A percentile compares a stretch with the other conserved stretches of the same genome.
phyloP scores from a whole-genome alignment of 345 rosid genomes.

The Boechera retrofracta region DNA sequence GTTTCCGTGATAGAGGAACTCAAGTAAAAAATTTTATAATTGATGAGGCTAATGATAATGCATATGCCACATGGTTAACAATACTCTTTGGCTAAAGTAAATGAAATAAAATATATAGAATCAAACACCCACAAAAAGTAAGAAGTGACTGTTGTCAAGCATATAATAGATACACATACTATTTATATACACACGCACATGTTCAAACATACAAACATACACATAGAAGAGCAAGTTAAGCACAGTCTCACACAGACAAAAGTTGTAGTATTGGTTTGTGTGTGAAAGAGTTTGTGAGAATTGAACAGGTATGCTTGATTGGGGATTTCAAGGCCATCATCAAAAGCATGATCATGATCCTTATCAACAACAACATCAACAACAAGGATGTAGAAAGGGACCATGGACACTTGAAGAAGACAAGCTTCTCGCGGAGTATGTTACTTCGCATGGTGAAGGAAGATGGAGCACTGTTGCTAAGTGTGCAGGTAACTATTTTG shows the following conservation, averaged over 20 bases:
- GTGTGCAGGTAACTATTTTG: conserved; percentile 55
- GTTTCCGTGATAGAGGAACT: conserved; percentile 40
- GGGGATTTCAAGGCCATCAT: conserved; percentile 50
- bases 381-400: conserved; percentile 72
- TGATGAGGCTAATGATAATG: conserved; percentile 13
- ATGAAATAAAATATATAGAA: conserved; percentile 19
- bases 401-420: conserved; percentile 94
- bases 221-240: conserved; percentile 26
- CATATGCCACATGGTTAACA: conserved; percentile 32
- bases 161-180: conserved; percentile 17
- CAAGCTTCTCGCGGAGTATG: conserved; percentile 61
- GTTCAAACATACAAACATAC: conserved; percentile 42
- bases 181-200: conserved; percentile 30
- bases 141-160: conserved; percentile 28
- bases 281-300: conserved; percentile 19
- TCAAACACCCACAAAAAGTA: conserved; percentile 27
- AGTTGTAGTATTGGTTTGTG: conserved; percentile 15
- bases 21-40: conserved; percentile 8
- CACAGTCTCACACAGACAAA: not conserved
- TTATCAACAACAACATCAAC: conserved; percentile 32
- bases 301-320: conserved; percentile 50
- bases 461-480: conserved; percentile 81
- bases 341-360: conserved; percentile 27
- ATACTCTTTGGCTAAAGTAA: conserved; percentile 29
- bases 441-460: conserved; percentile 73